Percentiles rank a stretch among this genome's conserved stretches.
Evolutionary conservation across 2,329 filamentous ascomycete species (phyloP).

Genomic region (Sclerotinia spermophila): DNA sequence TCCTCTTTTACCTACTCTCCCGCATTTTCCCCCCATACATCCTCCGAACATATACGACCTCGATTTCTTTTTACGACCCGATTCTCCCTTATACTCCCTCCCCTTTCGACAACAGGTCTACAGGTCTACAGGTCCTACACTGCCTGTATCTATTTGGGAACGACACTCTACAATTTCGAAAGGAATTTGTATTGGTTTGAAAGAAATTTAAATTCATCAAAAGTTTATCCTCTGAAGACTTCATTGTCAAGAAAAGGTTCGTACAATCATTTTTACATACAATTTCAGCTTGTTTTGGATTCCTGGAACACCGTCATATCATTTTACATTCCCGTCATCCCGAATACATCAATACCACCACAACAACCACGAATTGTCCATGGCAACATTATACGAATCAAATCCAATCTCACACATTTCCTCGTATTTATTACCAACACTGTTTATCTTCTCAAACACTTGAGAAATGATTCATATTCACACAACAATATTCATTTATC

Average conservation of each 20-base stretch:
- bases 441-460: background rate
- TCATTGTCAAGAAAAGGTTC: constrained; percentile 18
- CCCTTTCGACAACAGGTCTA: background rate
- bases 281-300: constrained; percentile 7
- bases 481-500: background rate
- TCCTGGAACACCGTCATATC: constrained; percentile 1
- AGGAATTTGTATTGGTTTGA: background rate
- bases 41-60: background rate
- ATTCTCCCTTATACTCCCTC: background rate
- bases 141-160: background rate
- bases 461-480: background rate
- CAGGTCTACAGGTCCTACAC: constrained; percentile 1
- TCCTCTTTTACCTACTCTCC: background rate
- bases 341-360: background rate
- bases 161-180: background rate
- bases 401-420: background rate
- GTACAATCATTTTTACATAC: background rate
- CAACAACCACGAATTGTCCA: background rate
- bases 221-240: constrained; percentile 13
- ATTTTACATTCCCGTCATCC: constrained; percentile 12
- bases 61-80: background rate
- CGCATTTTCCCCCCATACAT: background rate
- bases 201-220: background rate
- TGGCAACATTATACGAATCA: background rate
- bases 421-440: background rate